Evolutionary conservation across 305 asterid genomes (phyloP).

Genomic region (Rubia tinctorum): DNA sequence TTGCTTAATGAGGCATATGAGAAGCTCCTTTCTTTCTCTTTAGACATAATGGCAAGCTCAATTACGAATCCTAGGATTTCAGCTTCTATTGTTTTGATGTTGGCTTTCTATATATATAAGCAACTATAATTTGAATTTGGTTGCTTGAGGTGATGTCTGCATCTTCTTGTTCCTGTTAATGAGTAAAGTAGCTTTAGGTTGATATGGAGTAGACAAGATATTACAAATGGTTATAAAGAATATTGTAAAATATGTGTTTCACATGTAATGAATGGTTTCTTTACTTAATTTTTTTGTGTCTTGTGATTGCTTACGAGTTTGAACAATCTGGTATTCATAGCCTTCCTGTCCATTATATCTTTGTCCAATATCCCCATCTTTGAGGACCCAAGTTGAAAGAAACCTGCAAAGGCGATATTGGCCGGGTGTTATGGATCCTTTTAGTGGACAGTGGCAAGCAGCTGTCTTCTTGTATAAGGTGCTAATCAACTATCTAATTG

Average conservation of each 20-base stretch:
- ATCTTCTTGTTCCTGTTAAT: not conserved
- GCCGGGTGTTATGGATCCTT: not conserved
- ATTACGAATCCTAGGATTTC: not conserved
- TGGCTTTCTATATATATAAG: not conserved
- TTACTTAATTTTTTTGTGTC: not conserved
- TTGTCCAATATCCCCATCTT: constrained; percentile 2
- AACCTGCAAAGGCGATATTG: not conserved
- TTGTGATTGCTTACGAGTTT: not conserved
- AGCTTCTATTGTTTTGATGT: not conserved
- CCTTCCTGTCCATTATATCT: not conserved
- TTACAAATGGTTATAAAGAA: not conserved
- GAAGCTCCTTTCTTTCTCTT: not conserved
- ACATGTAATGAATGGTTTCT: not conserved
- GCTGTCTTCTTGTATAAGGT: not conserved
- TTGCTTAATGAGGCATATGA: not conserved
- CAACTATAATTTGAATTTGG: not conserved
- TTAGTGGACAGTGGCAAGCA: not conserved
- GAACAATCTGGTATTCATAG: not conserved
- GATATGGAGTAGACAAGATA: not conserved
- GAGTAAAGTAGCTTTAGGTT: not conserved
- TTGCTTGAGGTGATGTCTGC: not conserved
- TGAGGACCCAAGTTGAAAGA: not conserved
- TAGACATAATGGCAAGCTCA: not conserved
- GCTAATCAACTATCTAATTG: not conserved
- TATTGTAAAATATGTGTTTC: not conserved